phyloP scores from a whole-genome alignment of 768 basidiomycete genomes.

The Boletellus ananas region DNA sequence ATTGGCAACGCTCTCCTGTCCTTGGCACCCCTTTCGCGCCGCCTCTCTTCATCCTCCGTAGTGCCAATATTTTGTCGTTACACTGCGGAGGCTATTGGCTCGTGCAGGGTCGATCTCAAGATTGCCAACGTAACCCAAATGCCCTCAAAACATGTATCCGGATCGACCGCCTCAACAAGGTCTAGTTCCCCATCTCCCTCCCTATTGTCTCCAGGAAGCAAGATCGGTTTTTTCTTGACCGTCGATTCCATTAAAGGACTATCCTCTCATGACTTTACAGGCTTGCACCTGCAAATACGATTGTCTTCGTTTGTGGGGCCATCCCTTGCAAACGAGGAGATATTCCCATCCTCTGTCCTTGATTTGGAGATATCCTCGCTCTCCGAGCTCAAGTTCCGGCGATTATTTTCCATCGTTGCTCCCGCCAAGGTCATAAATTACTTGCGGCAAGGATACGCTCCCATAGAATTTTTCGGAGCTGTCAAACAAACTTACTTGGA shows the following conservation, averaged over 20 bases:
- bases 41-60: constrained; percentile 67
- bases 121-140: constrained; percentile 63
- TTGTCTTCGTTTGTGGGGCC: constrained; percentile 83
- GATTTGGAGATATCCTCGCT: constrained; percentile 70
- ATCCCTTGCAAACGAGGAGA: constrained; percentile 67
- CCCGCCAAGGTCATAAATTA: constrained; percentile 70
- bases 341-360: constrained; percentile 70
- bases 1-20: constrained; percentile 85
- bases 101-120: constrained; percentile 84
- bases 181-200: constrained; percentile 72
- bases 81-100: constrained; percentile 93
- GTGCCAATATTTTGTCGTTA: constrained; percentile 92
- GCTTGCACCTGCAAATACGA: constrained; percentile 83
- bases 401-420: constrained; percentile 74
- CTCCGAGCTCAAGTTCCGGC: constrained; percentile 80
- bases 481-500: constrained; percentile 81
- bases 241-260: constrained; percentile 88
- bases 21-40: constrained; percentile 74
- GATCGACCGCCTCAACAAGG: constrained; percentile 65
- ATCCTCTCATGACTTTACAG: constrained; percentile 84
- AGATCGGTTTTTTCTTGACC: constrained; percentile 78
- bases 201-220: constrained; percentile 67
- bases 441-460: constrained; percentile 72
- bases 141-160: constrained; percentile 54
- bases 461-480: constrained; percentile 87